Evolutionary conservation across 2,329 filamentous ascomycete species (phyloP), one percentile per base, ranked within the genome.

Genomic region (Cordyceps cicadae): DNA sequence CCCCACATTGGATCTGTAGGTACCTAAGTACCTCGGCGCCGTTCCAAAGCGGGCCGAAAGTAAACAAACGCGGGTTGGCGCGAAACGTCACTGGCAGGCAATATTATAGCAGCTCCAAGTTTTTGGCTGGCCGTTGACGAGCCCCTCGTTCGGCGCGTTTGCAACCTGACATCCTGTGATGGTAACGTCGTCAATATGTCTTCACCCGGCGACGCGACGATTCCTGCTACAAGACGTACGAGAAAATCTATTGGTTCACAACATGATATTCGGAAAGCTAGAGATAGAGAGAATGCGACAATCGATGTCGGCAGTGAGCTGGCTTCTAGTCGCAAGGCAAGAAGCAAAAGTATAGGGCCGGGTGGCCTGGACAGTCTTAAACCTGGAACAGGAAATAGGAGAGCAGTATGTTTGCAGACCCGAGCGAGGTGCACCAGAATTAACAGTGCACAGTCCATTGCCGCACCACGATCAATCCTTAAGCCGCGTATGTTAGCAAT

Each of bases 311-410:
- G 79, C 63, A 80, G 81, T 65, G 75, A 77, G 61, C 70, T 80
- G 65, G 79, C 77, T 34, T 78, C 77, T 62, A 79, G 73, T 69
- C 78, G 81, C 64, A 82, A 92, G 76, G 89, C 88, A 62, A 87
- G 94, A 66, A 97, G 93, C 76, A 97, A 97, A 79, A 97, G 93
- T 75, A 87, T 99, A 66, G 94, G 94, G 2, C 93, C 94, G 17
- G 94, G 93, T 55, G 92, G 92, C 29, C 76, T 96, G 51, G 92
- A 95, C 78, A 87, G 88, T 61, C 80, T 95, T 60, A 92, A 88
- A 72, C 82, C 87, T 69, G 83, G 82, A 50, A 84, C 80, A 69
- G 90, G 89, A 39, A 95, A 96, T 72, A 81, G 89, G 67, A 84
- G 89, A 73, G 89, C 91, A 77, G 91, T 94, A 82, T 70, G 79